Evolutionary conservation across 805 yeast species (phyloP).

Genomic region (Candida ovalis): DNA sequence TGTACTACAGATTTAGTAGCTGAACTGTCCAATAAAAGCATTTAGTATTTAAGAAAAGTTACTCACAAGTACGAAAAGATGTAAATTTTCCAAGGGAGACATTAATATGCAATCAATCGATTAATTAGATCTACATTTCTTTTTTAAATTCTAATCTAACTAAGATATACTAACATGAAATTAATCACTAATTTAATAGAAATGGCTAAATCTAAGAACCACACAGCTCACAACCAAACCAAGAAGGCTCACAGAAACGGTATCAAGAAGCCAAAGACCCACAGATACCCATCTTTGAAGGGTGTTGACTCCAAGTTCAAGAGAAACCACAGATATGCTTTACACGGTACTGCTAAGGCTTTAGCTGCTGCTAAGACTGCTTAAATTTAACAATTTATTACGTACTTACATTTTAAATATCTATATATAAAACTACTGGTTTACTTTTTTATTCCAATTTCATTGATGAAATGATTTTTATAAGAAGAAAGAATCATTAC

Average conservation of each 20-base stretch:
- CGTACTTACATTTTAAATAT: neutral
- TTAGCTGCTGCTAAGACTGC: conserved; percentile 64
- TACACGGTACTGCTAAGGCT: conserved; percentile 95
- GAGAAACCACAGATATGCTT: conserved; percentile 99
- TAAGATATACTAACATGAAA: neutral
- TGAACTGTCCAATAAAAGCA: too few relatives aligned
- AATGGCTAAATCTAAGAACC: conserved; percentile 99
- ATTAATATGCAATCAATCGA: too few relatives aligned
- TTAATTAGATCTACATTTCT: neutral
- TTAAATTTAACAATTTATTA: conserved; percentile 13
- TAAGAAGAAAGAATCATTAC: neutral
- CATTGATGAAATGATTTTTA: neutral
- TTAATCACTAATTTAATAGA: conserved; percentile 29
- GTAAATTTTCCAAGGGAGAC: too few relatives aligned
- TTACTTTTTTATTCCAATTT: neutral
- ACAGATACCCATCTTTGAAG: conserved; percentile 97
- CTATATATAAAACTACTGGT: neutral
- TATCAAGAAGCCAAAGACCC: conserved; percentile 98
- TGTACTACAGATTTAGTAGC: too few relatives aligned
- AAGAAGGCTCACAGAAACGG: conserved; percentile 99
- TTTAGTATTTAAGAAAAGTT: too few relatives aligned
- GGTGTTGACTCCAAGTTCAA: conserved; percentile 99
- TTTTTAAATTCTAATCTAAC: neutral
- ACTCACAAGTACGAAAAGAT: too few relatives aligned
- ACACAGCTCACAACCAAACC: conserved; percentile 99